Conservation (phyloP, 352 stramenopile genomes). For the Peronospora farinosa region DNA sequence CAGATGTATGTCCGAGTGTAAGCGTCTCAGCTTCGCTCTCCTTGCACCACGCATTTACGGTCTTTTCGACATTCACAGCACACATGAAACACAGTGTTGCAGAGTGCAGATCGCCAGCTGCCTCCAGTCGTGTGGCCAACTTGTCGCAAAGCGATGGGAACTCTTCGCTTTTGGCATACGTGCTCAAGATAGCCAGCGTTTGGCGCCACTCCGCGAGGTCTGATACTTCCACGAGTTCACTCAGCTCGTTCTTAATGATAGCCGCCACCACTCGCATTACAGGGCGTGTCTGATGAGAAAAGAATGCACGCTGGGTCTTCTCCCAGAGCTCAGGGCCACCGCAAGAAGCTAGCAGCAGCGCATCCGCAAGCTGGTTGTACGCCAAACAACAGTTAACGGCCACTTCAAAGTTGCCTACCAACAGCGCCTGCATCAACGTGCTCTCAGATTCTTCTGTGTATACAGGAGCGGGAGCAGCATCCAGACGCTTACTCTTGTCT, state of each 20-base stretch:
- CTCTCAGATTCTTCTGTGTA: conserved; percentile 89
- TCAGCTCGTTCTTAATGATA: conserved; percentile 93
- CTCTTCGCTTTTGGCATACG: conserved; percentile 96
- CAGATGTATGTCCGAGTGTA: conserved; percentile 60
- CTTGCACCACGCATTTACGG: conserved; percentile 85
- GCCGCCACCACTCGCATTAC: conserved; percentile 95
- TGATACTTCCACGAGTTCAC: conserved; percentile 75
- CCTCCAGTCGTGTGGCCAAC: conserved; percentile 89
- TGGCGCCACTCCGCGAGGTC: conserved; percentile 94
- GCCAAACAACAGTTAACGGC: conserved; percentile 95
- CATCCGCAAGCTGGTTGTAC: conserved; percentile 94
- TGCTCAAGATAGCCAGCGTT: conserved; percentile 95
- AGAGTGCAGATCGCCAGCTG: conserved; percentile 81
- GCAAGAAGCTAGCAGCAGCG: conserved; percentile 89
- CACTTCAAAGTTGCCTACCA: conserved; percentile 97
- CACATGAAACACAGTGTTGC: conserved; percentile 97
- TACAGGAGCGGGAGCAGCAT: conserved; percentile 52
- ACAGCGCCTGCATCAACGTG: conserved; percentile 91
- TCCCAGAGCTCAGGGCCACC: conserved; percentile 93
- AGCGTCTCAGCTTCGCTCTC: conserved; percentile 77
- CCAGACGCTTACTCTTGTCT: conserved; percentile 67
- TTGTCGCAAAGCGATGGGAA: conserved; percentile 94
- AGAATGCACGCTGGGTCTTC: conserved; percentile 93
- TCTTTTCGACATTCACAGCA: conserved; percentile 88
- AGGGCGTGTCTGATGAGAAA: conserved; percentile 84